Evolutionary conservation across 177 flowering plant genomes (phyloP).

Genomic region (Vitis hybrid): DNA sequence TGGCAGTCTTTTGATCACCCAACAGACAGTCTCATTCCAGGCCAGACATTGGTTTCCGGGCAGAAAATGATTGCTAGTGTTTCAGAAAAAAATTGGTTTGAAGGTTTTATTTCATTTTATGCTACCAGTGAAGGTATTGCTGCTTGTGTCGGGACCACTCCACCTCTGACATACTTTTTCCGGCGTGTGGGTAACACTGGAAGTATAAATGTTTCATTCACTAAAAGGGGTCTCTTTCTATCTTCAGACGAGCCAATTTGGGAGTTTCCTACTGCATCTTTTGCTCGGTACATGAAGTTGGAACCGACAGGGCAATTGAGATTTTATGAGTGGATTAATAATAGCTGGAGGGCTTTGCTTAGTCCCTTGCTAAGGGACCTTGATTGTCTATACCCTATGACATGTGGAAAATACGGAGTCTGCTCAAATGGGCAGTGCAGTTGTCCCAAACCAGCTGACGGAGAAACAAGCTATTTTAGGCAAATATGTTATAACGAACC

Average conservation of each 20-base stretch:
- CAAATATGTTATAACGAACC: not conserved
- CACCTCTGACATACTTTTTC: not conserved
- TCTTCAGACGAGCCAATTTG: too few species aligned
- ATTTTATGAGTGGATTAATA: too few species aligned
- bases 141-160: not conserved
- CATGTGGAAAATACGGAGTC: slow-evolving; percentile 7
- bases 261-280: too few species aligned
- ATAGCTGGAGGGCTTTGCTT: too few species aligned
- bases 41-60: not conserved
- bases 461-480: slow-evolving; percentile 1
- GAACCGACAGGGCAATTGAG: too few species aligned
- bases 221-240: too few species aligned
- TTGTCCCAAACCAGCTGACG: not conserved
- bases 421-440: slow-evolving; percentile 10
- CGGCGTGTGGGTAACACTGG: too few species aligned
- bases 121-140: not conserved
- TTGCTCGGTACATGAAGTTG: too few species aligned
- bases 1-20: slow-evolving; percentile 15
- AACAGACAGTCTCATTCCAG: slow-evolving; percentile 3
- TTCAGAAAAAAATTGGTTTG: not conserved
- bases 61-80: not conserved
- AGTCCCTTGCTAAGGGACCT: not conserved
- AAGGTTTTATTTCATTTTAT: not conserved
- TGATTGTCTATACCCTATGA: not conserved
- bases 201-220: too few species aligned